A percentile compares a stretch with the other conserved stretches of the same genome.
These are phyloP conservation scores for Diaporthe nobilis DNA, from an alignment of 2,329 filamentous ascomycete genomes.

Conservation along the genomic window DNA sequence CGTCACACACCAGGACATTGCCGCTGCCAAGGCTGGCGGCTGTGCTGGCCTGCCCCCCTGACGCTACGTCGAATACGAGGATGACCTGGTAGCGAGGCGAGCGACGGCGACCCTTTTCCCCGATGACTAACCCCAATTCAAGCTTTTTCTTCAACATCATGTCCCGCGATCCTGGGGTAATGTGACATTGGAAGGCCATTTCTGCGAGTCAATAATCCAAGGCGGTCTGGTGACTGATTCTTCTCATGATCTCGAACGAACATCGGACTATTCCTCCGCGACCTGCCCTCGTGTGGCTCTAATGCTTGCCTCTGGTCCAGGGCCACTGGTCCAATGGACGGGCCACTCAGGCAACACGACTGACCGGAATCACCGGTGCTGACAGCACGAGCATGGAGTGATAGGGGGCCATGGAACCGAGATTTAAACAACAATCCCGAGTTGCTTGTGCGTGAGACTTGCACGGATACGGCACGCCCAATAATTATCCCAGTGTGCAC, in stretches of 20 bases:
- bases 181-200: not conserved
- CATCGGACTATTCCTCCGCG: too few species aligned
- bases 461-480: not conserved
- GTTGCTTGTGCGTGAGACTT: not conserved
- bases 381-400: not conserved
- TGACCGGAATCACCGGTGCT: conserved; percentile 19
- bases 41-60: conserved; percentile 18
- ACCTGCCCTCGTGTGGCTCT: not conserved
- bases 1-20: conserved; percentile 25
- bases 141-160: conserved; percentile 13
- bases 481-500: conserved; percentile 3
- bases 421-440: not conserved
- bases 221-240: not conserved
- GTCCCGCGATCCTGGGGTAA: conserved; percentile 17
- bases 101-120: not conserved
- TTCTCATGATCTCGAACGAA: not conserved
- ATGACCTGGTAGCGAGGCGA: conserved; percentile 21
- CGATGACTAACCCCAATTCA: not conserved
- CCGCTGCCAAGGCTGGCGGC: conserved; percentile 29
- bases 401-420: not conserved
- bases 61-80: conserved; percentile 26
- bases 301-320: not conserved
- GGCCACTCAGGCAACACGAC: not conserved
- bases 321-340: not conserved
- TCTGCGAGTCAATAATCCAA: conserved; percentile 1